phyloP scores from a whole-genome alignment of 2,329 filamentous ascomycete species.

The Colletotrichum salicis region DNA sequence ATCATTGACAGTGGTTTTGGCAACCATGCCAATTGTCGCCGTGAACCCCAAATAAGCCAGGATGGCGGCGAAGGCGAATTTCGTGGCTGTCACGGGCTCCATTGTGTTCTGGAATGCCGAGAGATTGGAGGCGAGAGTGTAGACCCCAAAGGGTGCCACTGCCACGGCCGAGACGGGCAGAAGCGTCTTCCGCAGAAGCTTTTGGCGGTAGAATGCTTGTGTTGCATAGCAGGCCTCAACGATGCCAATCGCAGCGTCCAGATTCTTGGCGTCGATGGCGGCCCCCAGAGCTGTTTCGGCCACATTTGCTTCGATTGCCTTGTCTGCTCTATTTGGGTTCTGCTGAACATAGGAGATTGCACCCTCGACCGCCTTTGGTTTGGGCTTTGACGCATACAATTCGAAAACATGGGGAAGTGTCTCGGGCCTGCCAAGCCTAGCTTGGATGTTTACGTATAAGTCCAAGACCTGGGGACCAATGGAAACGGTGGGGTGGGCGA shows the following conservation, averaged over 20 bases:
- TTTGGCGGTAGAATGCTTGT: conserved; percentile 73
- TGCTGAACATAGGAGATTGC: conserved; percentile 69
- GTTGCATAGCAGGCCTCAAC: conserved; percentile 76
- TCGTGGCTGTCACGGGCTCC: conserved; percentile 78
- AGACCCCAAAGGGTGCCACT: conserved; percentile 73
- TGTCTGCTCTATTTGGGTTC: conserved; percentile 75
- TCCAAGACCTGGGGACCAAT: conserved; percentile 79
- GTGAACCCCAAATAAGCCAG: conserved; percentile 86
- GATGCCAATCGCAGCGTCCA: conserved; percentile 81
- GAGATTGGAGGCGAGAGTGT: conserved; percentile 75
- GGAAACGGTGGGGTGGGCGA: conserved; percentile 80
- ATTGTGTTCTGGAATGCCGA: conserved; percentile 78
- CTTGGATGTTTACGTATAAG: conserved; percentile 81
- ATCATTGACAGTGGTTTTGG: conserved; percentile 88
- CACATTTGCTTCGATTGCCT: conserved; percentile 76
- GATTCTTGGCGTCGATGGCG: conserved; percentile 81
- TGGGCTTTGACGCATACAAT: conserved; percentile 85
- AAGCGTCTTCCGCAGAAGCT: conserved; percentile 72
- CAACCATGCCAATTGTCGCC: conserved; percentile 83
- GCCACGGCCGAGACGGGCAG: conserved; percentile 67
- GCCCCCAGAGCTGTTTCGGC: conserved; percentile 80
- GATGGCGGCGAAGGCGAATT: conserved; percentile 82
- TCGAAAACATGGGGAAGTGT: conserved; percentile 83
- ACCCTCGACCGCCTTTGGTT: conserved; percentile 69
- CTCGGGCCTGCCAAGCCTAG: conserved; percentile 76